Evolutionary conservation across 768 basidiomycete species (phyloP), one percentile per base, ranked within the genome.

Genomic region (Termitomyces sp.): DNA sequence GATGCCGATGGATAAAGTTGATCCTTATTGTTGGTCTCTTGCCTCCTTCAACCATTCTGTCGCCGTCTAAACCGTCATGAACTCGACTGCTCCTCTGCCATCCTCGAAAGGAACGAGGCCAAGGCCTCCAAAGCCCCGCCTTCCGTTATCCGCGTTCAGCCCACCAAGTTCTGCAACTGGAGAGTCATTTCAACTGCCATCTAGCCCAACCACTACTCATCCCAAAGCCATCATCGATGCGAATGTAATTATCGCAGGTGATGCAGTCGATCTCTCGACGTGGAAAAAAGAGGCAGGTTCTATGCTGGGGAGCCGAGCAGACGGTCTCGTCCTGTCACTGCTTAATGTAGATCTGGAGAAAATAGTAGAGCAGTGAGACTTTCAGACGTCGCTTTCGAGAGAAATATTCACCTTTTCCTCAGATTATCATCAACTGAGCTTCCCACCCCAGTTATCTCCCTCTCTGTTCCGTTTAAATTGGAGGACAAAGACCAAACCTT

Each of bases 131-230:
- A 82, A 85, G 5, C 92, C 91, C 8, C 81, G 78, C 45, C 82
- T 94, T 12, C 90, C 90, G 0, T 68, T 85, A 25, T 90, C 90
- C 11, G 91, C 84, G 0, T 93, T 93, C 69, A 82, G 77, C 27
- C 83, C 89, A 0, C 87, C 88, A 25, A 87, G 81, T 70, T 77
- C 86, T 4, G 84, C 85, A 52, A 81, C 83, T 0, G 79, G 79
- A 19, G 89, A 90, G 44, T 73, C 73, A 1, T 91, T 90, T 66
- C 87, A 85, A 2, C 61, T 89, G 10, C 82, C 86, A 8, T 82
- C 85, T 21, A 87, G 85, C 57, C 89, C 91, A 2, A 85, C 79
- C 63, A 75, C 82, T 16, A 75, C 89, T 51, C 78, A 84, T 63
- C 92, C 92, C 0, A 72, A 73, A 9, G 70, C 70, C 21, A 75